These are phyloP conservation scores for Clathrospora elynae DNA, from an alignment of 2,329 filamentous ascomycete genomes.

Conservation along the genomic window DNA sequence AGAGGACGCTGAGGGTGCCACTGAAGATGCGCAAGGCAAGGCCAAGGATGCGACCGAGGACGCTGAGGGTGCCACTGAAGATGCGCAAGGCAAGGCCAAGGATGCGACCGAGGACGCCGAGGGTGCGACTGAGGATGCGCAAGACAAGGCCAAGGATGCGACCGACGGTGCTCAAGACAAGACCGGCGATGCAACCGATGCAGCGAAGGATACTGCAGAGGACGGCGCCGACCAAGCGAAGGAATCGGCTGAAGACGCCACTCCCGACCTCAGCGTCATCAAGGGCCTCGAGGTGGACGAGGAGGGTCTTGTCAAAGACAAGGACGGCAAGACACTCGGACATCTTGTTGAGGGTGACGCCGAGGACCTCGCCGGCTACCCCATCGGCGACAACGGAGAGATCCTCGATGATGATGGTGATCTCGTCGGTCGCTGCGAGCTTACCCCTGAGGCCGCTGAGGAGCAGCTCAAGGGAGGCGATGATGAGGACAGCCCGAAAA, in stretches of 20 bases:
- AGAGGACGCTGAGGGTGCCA: constrained; percentile 40
- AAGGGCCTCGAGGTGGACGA: constrained; percentile 60
- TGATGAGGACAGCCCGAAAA: constrained; percentile 44
- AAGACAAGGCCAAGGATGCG: constrained; percentile 38
- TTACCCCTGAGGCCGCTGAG: constrained; percentile 53
- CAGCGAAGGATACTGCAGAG: constrained; percentile 26
- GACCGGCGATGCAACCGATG: constrained; percentile 36
- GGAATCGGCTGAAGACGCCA: constrained; percentile 41
- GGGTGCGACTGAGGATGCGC: constrained; percentile 38
- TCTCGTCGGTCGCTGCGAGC: constrained; percentile 59
- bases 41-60: constrained; percentile 37
- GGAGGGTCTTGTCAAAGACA: constrained; percentile 59
- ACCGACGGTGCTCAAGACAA: constrained; percentile 37
- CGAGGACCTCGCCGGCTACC: constrained; percentile 58
- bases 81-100: constrained; percentile 42
- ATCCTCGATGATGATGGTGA: constrained; percentile 62
- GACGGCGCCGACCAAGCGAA: constrained; percentile 38
- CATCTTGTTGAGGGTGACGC: constrained; percentile 59
- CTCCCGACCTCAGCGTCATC: constrained; percentile 54
- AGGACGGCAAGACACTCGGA: constrained; percentile 56
- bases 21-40: constrained; percentile 32
- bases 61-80: constrained; percentile 49
- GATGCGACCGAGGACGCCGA: constrained; percentile 39
- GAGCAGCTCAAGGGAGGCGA: constrained; percentile 50
- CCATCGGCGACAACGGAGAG: constrained; percentile 60